Percentiles rank a stretch among this genome's conserved stretches.
These are phyloP conservation scores for Suhomyces bribrorum DNA, from an alignment of 1,139 yeast species.

Conservation along the genomic window DNA sequence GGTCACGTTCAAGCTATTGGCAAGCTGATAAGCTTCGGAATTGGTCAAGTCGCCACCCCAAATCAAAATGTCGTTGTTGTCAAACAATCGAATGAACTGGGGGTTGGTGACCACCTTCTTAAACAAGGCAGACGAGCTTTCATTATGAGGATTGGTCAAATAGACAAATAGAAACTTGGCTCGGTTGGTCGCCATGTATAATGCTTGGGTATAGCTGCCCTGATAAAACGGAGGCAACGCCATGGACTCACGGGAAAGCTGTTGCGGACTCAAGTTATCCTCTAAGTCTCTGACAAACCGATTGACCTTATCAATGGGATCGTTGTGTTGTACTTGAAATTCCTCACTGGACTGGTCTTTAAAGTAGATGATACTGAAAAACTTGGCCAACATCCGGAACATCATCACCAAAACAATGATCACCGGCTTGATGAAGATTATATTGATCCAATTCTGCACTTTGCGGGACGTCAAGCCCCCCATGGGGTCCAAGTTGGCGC, in stretches of 20 bases:
- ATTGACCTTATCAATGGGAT: slow-evolving; percentile 39
- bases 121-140: slow-evolving; percentile 57
- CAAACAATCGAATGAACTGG: slow-evolving; percentile 51
- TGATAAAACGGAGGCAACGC: slow-evolving; percentile 54
- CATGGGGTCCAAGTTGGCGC: slow-evolving; percentile 10
- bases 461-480: background rate
- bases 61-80: slow-evolving; percentile 48
- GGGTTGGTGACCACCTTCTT: slow-evolving; percentile 57
- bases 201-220: slow-evolving; percentile 78
- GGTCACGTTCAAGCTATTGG: slow-evolving; percentile 72
- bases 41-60: slow-evolving; percentile 90
- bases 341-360: slow-evolving; percentile 19
- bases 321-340: slow-evolving; percentile 13
- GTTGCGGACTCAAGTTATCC: slow-evolving; percentile 32
- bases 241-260: slow-evolving; percentile 13
- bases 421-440: slow-evolving; percentile 32
- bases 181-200: slow-evolving; percentile 63
- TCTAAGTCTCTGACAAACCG: slow-evolving; percentile 38
- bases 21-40: slow-evolving; percentile 83
- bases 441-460: slow-evolving; percentile 18
- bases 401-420: slow-evolving; percentile 26
- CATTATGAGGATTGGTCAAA: slow-evolving; percentile 73
- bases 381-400: slow-evolving; percentile 27
- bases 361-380: slow-evolving; percentile 31
- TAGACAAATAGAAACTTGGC: slow-evolving; percentile 73